Conservation (phyloP, 2,329 filamentous ascomycete species). For the Zymoseptoria ardabiliae region DNA sequence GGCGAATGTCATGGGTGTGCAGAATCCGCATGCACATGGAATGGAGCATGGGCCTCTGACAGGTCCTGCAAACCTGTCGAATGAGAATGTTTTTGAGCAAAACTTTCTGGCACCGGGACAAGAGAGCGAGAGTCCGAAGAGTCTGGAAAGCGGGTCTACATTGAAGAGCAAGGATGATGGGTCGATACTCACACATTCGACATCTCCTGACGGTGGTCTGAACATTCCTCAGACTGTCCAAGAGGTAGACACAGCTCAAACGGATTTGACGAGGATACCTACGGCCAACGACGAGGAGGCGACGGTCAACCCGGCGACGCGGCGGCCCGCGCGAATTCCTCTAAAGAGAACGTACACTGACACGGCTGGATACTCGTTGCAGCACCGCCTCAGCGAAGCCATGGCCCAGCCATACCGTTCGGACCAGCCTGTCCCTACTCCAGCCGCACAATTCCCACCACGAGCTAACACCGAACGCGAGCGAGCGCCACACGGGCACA, state of each 20-base stretch:
- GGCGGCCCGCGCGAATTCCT: slow-evolving; percentile 21
- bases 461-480: slow-evolving; percentile 31
- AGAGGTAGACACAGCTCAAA: not conserved
- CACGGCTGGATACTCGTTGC: slow-evolving; percentile 62
- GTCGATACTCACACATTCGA: not conserved
- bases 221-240: not conserved
- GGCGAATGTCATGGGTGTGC: slow-evolving; percentile 63
- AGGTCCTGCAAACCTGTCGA: slow-evolving; percentile 66
- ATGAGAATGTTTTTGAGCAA: slow-evolving; percentile 77
- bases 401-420: slow-evolving; percentile 73
- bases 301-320: slow-evolving; percentile 37
- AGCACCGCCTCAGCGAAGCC: slow-evolving; percentile 77
- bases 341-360: slow-evolving; percentile 88
- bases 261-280: slow-evolving; percentile 3
- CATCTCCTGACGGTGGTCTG: not conserved
- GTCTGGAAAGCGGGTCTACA: slow-evolving; percentile 17
- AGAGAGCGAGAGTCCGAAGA: slow-evolving; percentile 36
- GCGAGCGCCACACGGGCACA: slow-evolving; percentile 65
- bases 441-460: slow-evolving; percentile 25
- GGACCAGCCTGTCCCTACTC: slow-evolving; percentile 42
- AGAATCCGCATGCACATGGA: slow-evolving; percentile 50
- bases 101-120: slow-evolving; percentile 51
- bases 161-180: not conserved
- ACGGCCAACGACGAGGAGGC: slow-evolving; percentile 19
- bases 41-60: slow-evolving; percentile 58